Conservation (phyloP, 345 rosid genomes). For the Eucalyptus tenuipes region DNA sequence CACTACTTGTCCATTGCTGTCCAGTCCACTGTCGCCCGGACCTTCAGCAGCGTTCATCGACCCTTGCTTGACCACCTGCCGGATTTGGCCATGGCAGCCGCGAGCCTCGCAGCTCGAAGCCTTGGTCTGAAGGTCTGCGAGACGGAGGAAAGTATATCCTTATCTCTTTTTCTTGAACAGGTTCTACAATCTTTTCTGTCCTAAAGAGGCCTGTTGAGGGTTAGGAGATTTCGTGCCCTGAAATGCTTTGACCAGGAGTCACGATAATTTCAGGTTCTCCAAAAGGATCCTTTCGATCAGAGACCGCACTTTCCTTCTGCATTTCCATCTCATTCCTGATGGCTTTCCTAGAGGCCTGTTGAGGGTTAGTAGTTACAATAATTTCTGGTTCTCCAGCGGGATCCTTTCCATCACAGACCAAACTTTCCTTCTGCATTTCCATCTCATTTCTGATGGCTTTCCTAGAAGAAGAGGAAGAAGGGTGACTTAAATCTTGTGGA, state of each 20-base stretch:
- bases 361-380: background rate
- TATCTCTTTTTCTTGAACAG: background rate
- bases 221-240: background rate
- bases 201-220: background rate
- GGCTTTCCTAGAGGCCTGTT: background rate
- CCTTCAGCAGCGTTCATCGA: background rate
- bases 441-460: background rate
- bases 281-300: background rate
- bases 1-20: no score
- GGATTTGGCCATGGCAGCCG: background rate
- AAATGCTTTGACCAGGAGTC: background rate
- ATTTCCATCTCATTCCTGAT: background rate
- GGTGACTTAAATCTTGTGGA: slow-evolving; percentile 2
- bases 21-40: background rate
- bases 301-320: background rate
- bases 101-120: background rate
- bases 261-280: no score
- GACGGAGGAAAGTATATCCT: background rate
- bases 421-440: background rate
- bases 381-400: background rate
- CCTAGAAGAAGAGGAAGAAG: background rate
- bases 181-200: slow-evolving; percentile 4
- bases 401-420: background rate
- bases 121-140: background rate
- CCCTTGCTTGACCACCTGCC: background rate